phyloP scores from a whole-genome alignment of 345 rosid genomes.

The Eucalyptus viminalis region DNA sequence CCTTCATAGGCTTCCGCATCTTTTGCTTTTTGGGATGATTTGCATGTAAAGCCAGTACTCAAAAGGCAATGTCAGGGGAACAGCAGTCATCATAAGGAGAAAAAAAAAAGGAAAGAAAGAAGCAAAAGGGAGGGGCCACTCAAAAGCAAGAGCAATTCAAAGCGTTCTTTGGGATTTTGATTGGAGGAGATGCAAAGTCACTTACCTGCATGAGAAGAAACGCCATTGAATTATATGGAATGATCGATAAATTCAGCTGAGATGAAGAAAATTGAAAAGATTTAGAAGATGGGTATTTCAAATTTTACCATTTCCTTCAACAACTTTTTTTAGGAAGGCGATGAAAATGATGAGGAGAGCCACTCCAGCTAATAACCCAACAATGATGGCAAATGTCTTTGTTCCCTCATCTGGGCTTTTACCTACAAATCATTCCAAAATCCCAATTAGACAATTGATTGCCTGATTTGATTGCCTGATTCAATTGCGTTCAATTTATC shows the following conservation, averaged over 20 bases:
- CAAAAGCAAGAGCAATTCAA: background rate
- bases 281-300: slow-evolving; percentile 15
- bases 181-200: background rate
- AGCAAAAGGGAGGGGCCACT: background rate
- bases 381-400: slow-evolving; percentile 72
- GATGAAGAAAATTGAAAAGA: background rate
- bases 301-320: slow-evolving; percentile 5
- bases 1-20: background rate
- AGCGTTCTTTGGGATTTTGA: background rate
- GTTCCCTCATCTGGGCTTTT: slow-evolving; percentile 31
- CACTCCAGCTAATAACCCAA: slow-evolving; percentile 72
- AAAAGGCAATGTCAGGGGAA: background rate
- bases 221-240: too few relatives aligned
- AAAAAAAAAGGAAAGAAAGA: background rate
- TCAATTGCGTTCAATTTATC: background rate
- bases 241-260: background rate
- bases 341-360: slow-evolving; percentile 70
- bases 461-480: background rate
- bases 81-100: background rate
- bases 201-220: background rate
- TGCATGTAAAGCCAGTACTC: background rate
- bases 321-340: slow-evolving; percentile 39
- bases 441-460: background rate
- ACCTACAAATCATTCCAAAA: background rate
- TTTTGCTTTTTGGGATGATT: background rate